Base-by-base conservation (phyloP, 192 early-diverging fungal genomes). In the Umbelopsis sp. region DNA sequence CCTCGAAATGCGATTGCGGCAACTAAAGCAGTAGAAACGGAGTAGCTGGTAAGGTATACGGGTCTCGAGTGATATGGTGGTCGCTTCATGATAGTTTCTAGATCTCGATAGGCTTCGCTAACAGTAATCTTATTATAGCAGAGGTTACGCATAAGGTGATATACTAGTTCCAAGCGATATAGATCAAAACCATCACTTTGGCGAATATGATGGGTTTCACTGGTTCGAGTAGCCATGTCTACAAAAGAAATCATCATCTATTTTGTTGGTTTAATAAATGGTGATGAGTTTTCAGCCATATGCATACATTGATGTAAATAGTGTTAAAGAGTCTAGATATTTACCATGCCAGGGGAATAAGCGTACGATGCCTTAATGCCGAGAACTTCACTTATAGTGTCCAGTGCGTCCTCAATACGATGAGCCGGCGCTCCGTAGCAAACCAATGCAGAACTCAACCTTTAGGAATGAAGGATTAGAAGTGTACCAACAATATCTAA, bases 181-280 rank as follows among this genome's bases (percentile, higher is more conserved):
- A 82, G 70, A 26, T 82, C 77, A 69, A 82, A 79, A 10, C 81
- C 81, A 21, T 73, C 77, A 2, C 66, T 43, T 26, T 75, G 75
- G 2, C 71, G 49, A 17, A 82, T 31, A 22, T 78, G 81, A 16
- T 75, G 81, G 2, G 81, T 82, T 43, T 82, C 81, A 16, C 76
- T 78, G 17, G 81, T 82, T 36, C 75, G 77, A 7, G 81, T 82
- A 24, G 78, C 81, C 41, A 75, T 74, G 43, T 82, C 81, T n/a
- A 70, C 78, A 70, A 82, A 82, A 0, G 77, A 82, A 21, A 82
- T 71, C 65, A 78, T 82, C 77, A 78, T 82, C 2, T 74, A 45
- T 44, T 38, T 38, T 38, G 36, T 38, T 41, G 38, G 7, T 41
- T 41, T 1, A 41, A 11, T 1, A 1, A 41, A 11, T 1, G 12